phyloP scores from a whole-genome alignment of 441 rosid species.

The Populus tomentosa region DNA sequence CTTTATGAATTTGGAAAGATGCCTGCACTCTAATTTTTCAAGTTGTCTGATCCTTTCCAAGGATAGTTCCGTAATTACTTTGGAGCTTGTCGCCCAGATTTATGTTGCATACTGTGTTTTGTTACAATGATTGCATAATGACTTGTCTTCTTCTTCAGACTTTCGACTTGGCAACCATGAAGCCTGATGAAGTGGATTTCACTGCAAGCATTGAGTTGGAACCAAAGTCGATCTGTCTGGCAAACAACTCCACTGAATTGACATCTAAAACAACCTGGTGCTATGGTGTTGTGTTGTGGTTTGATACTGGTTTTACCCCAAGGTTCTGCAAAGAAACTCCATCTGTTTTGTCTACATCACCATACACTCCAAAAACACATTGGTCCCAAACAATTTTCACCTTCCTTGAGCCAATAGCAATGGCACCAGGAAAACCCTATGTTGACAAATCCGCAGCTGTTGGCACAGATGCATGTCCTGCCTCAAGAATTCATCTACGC shows the following conservation, averaged over 20 bases:
- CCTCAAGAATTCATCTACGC: conserved; percentile 54
- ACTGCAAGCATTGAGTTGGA: conserved; percentile 54
- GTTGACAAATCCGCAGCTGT: conserved; percentile 31
- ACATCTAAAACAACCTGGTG: conserved; percentile 37
- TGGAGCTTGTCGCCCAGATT: background rate
- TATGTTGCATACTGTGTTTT: background rate
- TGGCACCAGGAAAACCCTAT: conserved; percentile 26
- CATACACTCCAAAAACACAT: conserved; percentile 72
- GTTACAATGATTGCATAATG: background rate
- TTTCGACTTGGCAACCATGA: conserved; percentile 80
- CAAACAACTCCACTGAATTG: conserved; percentile 17
- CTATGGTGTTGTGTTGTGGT: conserved; percentile 82
- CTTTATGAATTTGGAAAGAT: background rate
- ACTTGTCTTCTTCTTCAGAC: conserved; percentile 40
- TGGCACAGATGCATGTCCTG: conserved; percentile 58
- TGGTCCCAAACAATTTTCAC: conserved; percentile 91
- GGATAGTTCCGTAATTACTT: background rate
- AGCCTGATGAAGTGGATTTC: conserved; percentile 84
- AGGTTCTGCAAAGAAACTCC: conserved; percentile 89
- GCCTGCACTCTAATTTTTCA: background rate
- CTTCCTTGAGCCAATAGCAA: conserved; percentile 68
- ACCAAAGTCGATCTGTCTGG: conserved; percentile 20
- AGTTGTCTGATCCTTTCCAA: background rate
- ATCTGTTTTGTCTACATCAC: conserved; percentile 75
- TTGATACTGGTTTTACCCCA: conserved; percentile 76